Conservation (phyloP, 2,329 filamentous ascomycete genomes). For the Diplocarpon mali region DNA sequence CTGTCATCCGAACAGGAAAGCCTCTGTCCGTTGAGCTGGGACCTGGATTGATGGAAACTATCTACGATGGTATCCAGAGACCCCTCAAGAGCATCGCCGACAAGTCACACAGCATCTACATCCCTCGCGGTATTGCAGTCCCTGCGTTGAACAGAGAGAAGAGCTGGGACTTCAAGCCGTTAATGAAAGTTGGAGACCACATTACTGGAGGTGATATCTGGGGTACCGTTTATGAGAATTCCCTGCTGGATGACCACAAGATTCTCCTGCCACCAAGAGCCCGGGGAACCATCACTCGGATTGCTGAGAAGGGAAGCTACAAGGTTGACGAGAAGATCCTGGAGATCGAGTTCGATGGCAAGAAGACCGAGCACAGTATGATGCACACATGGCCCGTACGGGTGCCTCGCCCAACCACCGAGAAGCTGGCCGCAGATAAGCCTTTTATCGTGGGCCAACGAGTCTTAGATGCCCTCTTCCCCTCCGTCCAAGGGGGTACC, state of each 20-base stretch:
- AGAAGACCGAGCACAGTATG: constrained; percentile 90
- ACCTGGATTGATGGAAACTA: constrained; percentile 94
- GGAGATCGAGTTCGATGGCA: constrained; percentile 93
- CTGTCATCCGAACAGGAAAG: constrained; percentile 82
- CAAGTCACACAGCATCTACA: constrained; percentile 82
- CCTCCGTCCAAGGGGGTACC: constrained; percentile 91
- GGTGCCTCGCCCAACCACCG: constrained; percentile 82
- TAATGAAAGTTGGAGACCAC: constrained; percentile 90
- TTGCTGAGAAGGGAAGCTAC: constrained; percentile 81
- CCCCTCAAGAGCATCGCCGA: constrained; percentile 78
- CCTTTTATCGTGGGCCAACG: constrained; percentile 95
- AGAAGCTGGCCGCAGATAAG: constrained; percentile 80
- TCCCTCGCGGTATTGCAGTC: constrained; percentile 83
- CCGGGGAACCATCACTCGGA: constrained; percentile 82
- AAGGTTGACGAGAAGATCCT: constrained; percentile 90
- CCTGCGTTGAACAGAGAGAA: constrained; percentile 81
- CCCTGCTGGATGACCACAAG: constrained; percentile 84
- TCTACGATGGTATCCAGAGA: constrained; percentile 98
- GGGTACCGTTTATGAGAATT: constrained; percentile 93
- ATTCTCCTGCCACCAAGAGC: constrained; percentile 85
- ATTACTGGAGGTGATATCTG: constrained; percentile 94
- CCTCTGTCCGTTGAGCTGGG: constrained; percentile 95
- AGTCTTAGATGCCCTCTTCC: constrained; percentile 92
- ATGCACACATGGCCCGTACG: constrained; percentile 99
- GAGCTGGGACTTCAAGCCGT: constrained; percentile 94